These are phyloP conservation scores for Boletellus ananas DNA, from an alignment of 768 basidiomycete genomes.

Conservation along the genomic window DNA sequence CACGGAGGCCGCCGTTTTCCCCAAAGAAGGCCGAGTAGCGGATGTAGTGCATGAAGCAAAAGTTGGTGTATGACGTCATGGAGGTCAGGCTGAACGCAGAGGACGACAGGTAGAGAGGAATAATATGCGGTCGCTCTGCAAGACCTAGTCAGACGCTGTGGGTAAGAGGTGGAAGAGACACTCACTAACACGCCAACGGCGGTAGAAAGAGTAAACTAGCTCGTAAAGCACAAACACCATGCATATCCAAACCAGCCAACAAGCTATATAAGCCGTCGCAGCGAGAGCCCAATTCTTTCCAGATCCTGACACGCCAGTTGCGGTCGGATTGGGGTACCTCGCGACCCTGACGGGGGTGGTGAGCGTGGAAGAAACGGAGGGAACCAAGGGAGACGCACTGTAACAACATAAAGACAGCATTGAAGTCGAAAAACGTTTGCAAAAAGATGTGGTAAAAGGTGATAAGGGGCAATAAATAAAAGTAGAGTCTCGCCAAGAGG, in stretches of 20 bases:
- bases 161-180: conserved; percentile 26
- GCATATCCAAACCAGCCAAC: conserved; percentile 72
- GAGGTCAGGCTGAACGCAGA: conserved; percentile 71
- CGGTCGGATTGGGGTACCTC: conserved; percentile 66
- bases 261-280: conserved; percentile 78
- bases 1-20: conserved; percentile 46
- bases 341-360: conserved; percentile 51
- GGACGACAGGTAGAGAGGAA: conserved; percentile 80
- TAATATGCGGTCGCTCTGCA: conserved; percentile 76
- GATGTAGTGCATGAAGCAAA: conserved; percentile 80
- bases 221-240: conserved; percentile 76
- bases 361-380: conserved; percentile 7
- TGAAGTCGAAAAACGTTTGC: conserved; percentile 88
- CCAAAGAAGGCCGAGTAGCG: conserved; percentile 64
- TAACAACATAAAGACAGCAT: conserved; percentile 76
- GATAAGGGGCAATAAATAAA: conserved; percentile 65
- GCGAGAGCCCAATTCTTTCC: conserved; percentile 80
- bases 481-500: conserved; percentile 52
- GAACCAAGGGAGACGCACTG: conserved; percentile 53
- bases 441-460: conserved; percentile 68
- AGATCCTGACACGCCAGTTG: conserved; percentile 65
- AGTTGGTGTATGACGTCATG: conserved; percentile 78
- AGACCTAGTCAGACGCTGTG: conserved; percentile 1
- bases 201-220: conserved; percentile 66
- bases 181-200: conserved; percentile 79